A percentile compares a stretch with the other conserved stretches of the same genome.
Conservation (phyloP, 768 basidiomycete genomes). For the Hericium erinaceus region DNA sequence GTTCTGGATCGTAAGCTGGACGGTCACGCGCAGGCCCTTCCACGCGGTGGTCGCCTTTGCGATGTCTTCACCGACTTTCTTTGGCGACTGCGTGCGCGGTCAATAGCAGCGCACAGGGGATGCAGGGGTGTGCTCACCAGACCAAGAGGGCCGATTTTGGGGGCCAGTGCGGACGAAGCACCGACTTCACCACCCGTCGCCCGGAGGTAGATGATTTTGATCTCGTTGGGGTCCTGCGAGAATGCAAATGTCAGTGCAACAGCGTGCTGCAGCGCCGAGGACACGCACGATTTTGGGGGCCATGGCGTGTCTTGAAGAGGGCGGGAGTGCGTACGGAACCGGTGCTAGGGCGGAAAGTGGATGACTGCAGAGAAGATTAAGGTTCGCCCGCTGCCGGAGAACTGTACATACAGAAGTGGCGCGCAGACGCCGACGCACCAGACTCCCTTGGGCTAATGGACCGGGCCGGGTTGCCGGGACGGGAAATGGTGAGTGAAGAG, state of each 20-base stretch:
- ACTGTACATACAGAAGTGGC: constrained; percentile 56
- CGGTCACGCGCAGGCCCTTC: constrained; percentile 99
- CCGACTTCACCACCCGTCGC: constrained; percentile 99
- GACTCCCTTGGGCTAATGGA: neutral
- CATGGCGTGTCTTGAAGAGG: constrained; percentile 34
- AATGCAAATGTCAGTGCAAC: neutral
- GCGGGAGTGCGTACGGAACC: constrained; percentile 22
- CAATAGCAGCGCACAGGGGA: constrained; percentile 6
- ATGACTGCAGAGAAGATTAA: constrained; percentile 28
- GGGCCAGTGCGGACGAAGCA: constrained; percentile 95
- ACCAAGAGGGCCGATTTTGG: constrained; percentile 99
- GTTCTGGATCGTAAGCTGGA: constrained; percentile 99
- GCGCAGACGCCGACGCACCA: neutral
- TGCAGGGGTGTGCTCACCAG: constrained; percentile 50
- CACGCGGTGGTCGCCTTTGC: constrained; percentile 96
- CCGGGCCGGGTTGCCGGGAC: neutral
- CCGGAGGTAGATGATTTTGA: constrained; percentile 98
- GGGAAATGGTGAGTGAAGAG: too few relatives aligned
- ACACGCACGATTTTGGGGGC: constrained; percentile 67
- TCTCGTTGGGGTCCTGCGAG: constrained; percentile 87
- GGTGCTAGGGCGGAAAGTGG: constrained; percentile 14
- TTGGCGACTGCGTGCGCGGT: constrained; percentile 67
- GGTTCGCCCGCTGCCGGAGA: constrained; percentile 43
- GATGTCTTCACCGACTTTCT: constrained; percentile 99
- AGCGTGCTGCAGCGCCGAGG: neutral